Evolutionary conservation across 805 yeast species (phyloP), one percentile per base, ranked within the genome.

Genomic region (Yarrowia sp.): DNA sequence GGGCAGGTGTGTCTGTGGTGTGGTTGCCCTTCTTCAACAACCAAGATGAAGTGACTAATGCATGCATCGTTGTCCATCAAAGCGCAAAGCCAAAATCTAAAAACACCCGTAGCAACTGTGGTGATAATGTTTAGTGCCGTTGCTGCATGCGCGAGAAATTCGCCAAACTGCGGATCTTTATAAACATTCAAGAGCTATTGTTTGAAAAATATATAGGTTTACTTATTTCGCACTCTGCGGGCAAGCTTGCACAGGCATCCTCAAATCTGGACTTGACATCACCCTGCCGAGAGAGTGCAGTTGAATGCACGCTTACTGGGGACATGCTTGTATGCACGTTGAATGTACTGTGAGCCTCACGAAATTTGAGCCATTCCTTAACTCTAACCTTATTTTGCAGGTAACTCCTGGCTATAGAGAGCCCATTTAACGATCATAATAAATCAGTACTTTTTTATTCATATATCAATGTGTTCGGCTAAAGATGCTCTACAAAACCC

Each of bases 61-160:
- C 41, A 48, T 48, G 55, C 55, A 35, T 48, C 32, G 32, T 35
- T 48, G 53, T 35, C 55, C 55, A 48, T 33, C 55, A 48, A 33
- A 33, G 39, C 39, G 39, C 41, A 48, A 48, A 48, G 55, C 55
- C 55, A 48, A 48, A 48, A 48, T 48, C 55, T 35, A 48, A 48
- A 22, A 35, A 15, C 53, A 11, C 39, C 11, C n/a, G 38, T 47
- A 48, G 55, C 55, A 48, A 48, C 55, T 35, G 41, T 48, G 41
- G 55, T 48, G 55, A 48, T 35, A 35, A 35, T 48, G 41, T 48
- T 48, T 48, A 48, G 41, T 48, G 55, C 13, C 17, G 41, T 33
- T 35, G 55, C 32, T 48, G 55, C 41, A 48, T 48, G 55, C 41
- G 55, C 32, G 41, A 47, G 53, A 31, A n/a, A 31, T 15, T 43